A percentile compares a stretch with the other conserved stretches of the same genome.
Conservation (phyloP, 352 stramenopile genomes). For the Thalassiosira gravida region DNA sequence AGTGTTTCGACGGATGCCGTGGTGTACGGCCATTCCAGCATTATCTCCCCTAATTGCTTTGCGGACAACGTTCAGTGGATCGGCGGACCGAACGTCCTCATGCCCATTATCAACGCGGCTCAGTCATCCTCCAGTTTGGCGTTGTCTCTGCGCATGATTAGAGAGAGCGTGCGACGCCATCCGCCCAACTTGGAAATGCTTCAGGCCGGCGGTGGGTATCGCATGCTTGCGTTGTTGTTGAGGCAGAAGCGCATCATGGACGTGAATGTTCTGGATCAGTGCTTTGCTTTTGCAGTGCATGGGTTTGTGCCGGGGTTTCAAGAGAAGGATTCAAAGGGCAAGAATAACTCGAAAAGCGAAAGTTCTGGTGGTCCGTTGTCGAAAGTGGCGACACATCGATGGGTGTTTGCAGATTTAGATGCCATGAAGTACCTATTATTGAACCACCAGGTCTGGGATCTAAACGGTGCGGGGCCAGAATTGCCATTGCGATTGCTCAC, state of each 20-base stretch:
- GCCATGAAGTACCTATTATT: slow-evolving; percentile 87
- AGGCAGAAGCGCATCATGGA: slow-evolving; percentile 84
- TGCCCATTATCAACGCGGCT: slow-evolving; percentile 81
- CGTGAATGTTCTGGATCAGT: slow-evolving; percentile 81
- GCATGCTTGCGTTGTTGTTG: slow-evolving; percentile 81
- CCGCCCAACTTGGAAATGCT: slow-evolving; percentile 85
- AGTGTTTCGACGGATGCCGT: slow-evolving; percentile 72
- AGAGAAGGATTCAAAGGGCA: slow-evolving; percentile 56
- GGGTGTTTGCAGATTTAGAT: slow-evolving; percentile 86
- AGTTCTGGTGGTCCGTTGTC: slow-evolving; percentile 38
- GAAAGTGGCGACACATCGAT: slow-evolving; percentile 61
- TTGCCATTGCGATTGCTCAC: slow-evolving; percentile 76
- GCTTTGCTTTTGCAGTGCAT: slow-evolving; percentile 85
- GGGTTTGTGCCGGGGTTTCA: slow-evolving; percentile 72
- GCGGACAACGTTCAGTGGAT: slow-evolving; percentile 85
- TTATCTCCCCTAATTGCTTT: slow-evolving; percentile 81
- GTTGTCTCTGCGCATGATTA: slow-evolving; percentile 78
- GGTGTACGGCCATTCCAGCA: slow-evolving; percentile 73
- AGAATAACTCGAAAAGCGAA: slow-evolving; percentile 38
- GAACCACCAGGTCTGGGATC: slow-evolving; percentile 87
- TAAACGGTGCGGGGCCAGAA: slow-evolving; percentile 73
- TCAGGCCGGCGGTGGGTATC: slow-evolving; percentile 80
- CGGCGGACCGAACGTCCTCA: slow-evolving; percentile 79
- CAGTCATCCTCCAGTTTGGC: slow-evolving; percentile 71
- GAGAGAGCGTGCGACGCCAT: slow-evolving; percentile 74